Evolutionary conservation across 2,329 filamentous ascomycete genomes (phyloP).

Genomic region (Coniochaeta sp.): DNA sequence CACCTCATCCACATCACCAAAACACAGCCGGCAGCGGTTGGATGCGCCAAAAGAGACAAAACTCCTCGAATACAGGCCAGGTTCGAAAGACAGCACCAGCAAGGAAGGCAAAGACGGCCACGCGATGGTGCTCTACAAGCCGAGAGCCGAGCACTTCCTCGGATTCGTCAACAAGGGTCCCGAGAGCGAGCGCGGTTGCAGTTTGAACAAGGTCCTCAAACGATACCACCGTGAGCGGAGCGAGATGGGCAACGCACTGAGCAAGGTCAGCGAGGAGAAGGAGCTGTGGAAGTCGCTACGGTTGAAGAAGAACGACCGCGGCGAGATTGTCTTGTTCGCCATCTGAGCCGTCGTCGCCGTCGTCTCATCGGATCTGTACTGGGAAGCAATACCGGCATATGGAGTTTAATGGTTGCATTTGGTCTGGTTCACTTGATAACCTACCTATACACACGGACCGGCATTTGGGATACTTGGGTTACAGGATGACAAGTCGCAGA

Average conservation of each 20-base stretch:
- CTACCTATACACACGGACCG: constrained; percentile 20
- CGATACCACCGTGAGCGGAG: constrained; percentile 73
- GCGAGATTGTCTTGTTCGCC: constrained; percentile 74
- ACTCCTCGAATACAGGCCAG: constrained; percentile 51
- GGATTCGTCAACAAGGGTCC: constrained; percentile 80
- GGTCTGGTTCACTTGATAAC: constrained; percentile 14
- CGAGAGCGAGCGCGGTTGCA: constrained; percentile 77
- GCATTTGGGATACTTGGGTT: constrained; percentile 6
- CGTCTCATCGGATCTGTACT: no score
- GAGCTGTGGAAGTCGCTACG: constrained; percentile 79
- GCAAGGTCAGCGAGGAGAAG: constrained; percentile 70
- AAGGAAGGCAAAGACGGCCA: constrained; percentile 23
- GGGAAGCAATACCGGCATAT: no score
- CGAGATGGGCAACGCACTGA: constrained; percentile 37
- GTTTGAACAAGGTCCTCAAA: constrained; percentile 88
- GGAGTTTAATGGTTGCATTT: constrained; percentile 13
- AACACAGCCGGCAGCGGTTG: constrained; percentile 23
- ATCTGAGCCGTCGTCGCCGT: constrained; percentile 15
- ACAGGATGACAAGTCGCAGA: constrained; percentile 13
- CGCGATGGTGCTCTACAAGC: constrained; percentile 60
- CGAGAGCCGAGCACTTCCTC: constrained; percentile 69
- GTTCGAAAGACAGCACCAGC: constrained; percentile 37
- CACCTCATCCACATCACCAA: constrained; percentile 8
- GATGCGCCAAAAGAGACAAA: constrained; percentile 42
- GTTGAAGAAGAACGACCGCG: constrained; percentile 74